Evolutionary conservation across 495 filamentous ascomycete genomes (phyloP).

Genomic region (Aspergillus leporis): DNA sequence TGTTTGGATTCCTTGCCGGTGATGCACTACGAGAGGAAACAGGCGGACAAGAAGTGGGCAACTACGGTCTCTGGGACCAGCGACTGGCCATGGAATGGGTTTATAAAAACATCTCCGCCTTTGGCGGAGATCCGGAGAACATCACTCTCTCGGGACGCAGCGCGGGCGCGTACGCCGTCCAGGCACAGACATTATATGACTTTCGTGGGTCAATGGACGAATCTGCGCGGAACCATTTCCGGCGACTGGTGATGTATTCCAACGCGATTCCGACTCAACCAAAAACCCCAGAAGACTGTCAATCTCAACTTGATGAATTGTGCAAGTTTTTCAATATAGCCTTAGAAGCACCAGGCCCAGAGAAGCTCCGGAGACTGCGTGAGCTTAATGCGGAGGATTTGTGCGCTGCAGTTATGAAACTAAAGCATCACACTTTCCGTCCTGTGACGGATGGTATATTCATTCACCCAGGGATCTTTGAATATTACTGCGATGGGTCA

Average conservation of each 20-base stretch:
- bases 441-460: constrained; percentile 44
- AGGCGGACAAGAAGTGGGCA: constrained; percentile 51
- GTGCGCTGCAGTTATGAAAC: constrained; percentile 28
- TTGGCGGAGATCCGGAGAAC: constrained; percentile 60
- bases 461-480: constrained; percentile 37
- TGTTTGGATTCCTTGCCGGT: constrained; percentile 61
- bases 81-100: constrained; percentile 59
- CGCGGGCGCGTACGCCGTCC: constrained; percentile 59
- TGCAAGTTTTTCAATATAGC: constrained; percentile 39
- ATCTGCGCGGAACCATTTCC: constrained; percentile 26
- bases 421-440: constrained; percentile 47
- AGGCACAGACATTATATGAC: constrained; percentile 49
- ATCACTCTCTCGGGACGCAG: constrained; percentile 61
- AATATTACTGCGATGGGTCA: constrained; percentile 39
- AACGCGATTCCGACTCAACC: constrained; percentile 52
- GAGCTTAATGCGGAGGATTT: constrained; percentile 29
- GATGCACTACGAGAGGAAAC: constrained; percentile 35
- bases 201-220: constrained; percentile 30
- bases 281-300: constrained; percentile 40
- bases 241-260: constrained; percentile 43
- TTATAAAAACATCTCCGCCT: constrained; percentile 51
- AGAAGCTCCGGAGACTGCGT: constrained; percentile 42
- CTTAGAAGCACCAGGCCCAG: constrained; percentile 19
- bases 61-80: constrained; percentile 64
- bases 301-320: constrained; percentile 51